Base-by-base conservation (phyloP, 2,329 filamentous ascomycete species). In the Aspergillus fischeri region DNA sequence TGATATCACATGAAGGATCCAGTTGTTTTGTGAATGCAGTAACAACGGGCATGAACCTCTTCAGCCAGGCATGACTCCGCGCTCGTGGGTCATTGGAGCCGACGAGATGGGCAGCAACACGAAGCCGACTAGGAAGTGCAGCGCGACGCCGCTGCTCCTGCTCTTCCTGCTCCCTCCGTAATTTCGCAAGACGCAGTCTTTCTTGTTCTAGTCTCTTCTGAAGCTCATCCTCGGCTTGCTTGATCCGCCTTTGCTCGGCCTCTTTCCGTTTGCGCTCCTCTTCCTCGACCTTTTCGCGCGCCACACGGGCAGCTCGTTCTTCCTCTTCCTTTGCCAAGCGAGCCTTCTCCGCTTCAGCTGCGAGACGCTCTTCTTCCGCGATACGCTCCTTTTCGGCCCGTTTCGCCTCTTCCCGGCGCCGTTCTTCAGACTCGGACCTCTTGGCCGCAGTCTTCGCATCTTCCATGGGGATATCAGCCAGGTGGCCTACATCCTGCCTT, bases 141-240 rank as follows among this genome's bases (percentile, higher is more conserved):
- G 80, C 75, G 41, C 77, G 70, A 38, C 78, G 77, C 51, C 73
- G 71, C 56, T 75, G 73, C 59, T 80, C 78, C 60, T 76, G 72
- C 57, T 78, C 78, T 60, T 77, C 73, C 53, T 75, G 74, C 48
- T 78, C 75, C 48, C 71, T 74, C 25, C 75, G 75, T 49, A 76
- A 59, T 65, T 77, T 77, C 49, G 76, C 73, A 44, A 76, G 70
- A 21, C 77, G 75, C 50, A 72, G 61, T 45, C 73, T 68, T 66
- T 78, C 73, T 64, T 75, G 72, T 58, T 78, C 76, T 25, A 75
- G 60, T 9, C 70, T 70, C 61, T 75, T 76, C 57, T 74, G 73
- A 6, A 71, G 75, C 55, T 80, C 78, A 54, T 79, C 78, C 59
- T 80, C 78, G 28, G 75, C 77, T 64, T 77, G 74, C 58, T 74